These are phyloP conservation scores for Trametopsis cervina DNA, from an alignment of 768 basidiomycete species.

Conservation along the genomic window DNA sequence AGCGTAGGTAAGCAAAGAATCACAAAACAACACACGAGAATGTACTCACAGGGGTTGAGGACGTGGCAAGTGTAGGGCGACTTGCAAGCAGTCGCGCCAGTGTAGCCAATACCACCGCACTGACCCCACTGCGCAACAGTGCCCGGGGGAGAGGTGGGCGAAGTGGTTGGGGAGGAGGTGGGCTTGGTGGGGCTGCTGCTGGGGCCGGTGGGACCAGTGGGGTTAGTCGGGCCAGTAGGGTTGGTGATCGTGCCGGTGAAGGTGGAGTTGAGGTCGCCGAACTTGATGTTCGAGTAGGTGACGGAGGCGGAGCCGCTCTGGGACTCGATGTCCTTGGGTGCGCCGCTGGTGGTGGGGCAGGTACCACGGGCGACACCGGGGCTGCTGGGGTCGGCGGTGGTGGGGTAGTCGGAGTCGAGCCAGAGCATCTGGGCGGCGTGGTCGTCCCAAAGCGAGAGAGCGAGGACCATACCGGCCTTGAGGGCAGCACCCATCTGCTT, in stretches of 20 bases:
- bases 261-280: constrained; percentile 43
- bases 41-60: constrained; percentile 7
- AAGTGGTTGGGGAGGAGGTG: constrained; percentile 3
- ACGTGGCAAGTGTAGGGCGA: constrained; percentile 9
- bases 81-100: constrained; percentile 7
- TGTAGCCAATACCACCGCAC: constrained; percentile 18
- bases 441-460: constrained; percentile 49
- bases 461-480: constrained; percentile 39
- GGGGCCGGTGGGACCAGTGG: neutral
- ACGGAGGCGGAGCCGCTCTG: constrained; percentile 34
- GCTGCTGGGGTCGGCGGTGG: constrained; percentile 17
- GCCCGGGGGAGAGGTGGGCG: constrained; percentile 2
- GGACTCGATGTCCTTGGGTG: constrained; percentile 37
- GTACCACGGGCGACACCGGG: constrained; percentile 45
- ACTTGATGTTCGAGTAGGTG: constrained; percentile 49
- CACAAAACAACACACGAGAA: neutral
- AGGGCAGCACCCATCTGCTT: constrained; percentile 29
- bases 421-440: constrained; percentile 32
- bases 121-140: constrained; percentile 15
- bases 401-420: constrained; percentile 23
- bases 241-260: constrained; percentile 18
- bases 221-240: neutral
- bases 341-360: constrained; percentile 42
- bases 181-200: neutral
- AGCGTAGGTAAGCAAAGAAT: neutral